These are phyloP conservation scores for Nyctanthes arbortristis DNA, from an alignment of 257 asterid species.

Conservation along the genomic window DNA sequence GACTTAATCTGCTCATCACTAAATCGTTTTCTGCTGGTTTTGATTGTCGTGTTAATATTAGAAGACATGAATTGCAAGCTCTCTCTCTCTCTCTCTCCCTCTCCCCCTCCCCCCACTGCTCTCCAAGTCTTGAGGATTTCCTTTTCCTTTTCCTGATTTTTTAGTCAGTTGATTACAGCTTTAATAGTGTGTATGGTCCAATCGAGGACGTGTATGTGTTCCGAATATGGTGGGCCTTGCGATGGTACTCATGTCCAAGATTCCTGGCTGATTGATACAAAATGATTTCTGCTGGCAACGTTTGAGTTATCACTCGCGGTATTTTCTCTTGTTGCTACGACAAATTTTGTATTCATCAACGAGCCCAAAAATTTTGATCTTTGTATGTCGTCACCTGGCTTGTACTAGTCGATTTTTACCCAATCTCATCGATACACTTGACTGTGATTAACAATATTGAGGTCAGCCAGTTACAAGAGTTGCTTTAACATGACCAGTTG, in stretches of 20 bases:
- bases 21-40: conserved; percentile 52
- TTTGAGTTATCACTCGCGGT: background rate
- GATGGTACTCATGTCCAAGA: background rate
- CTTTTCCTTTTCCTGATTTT: background rate
- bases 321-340: too few relatives aligned
- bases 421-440: too few relatives aligned
- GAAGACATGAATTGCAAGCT: conserved; percentile 30
- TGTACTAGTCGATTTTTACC: too few relatives aligned
- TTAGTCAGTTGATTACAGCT: background rate
- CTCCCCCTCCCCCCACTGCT: background rate
- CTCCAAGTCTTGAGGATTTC: background rate
- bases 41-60: conserved; percentile 23
- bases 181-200: background rate
- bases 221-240: background rate
- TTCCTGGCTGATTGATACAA: background rate
- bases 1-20: conserved; percentile 67
- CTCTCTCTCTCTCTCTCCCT: background rate
- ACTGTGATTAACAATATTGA: too few relatives aligned
- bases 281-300: background rate
- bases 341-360: too few relatives aligned
- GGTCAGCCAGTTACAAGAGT: too few relatives aligned
- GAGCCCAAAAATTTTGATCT: too few relatives aligned
- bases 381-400: too few relatives aligned
- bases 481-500: too few relatives aligned
- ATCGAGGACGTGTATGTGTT: background rate